Percentiles rank a stretch among this genome's conserved stretches.
These are phyloP conservation scores for Fomitopsis betulina DNA, from an alignment of 1,284 basidiomycete genomes.

Conservation along the genomic window DNA sequence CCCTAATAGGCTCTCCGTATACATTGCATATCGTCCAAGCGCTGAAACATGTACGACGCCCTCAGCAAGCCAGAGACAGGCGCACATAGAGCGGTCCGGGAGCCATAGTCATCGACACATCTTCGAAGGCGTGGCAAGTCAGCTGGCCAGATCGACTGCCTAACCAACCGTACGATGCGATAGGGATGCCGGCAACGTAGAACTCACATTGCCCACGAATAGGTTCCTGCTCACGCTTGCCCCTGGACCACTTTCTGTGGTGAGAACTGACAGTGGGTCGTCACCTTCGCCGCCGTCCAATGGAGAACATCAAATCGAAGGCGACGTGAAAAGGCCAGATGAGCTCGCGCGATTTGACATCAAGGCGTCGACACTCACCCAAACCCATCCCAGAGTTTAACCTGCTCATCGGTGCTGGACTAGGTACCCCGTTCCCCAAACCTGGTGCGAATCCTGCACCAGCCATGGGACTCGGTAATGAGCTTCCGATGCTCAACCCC, in stretches of 20 bases:
- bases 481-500: neutral
- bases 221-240: constrained; percentile 44
- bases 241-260: constrained; percentile 8
- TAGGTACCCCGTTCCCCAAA: constrained; percentile 3
- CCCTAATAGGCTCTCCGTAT: neutral
- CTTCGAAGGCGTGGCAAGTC: neutral
- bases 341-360: neutral
- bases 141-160: neutral
- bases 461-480: neutral
- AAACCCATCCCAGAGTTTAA: neutral
- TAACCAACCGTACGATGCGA: neutral
- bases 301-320: neutral
- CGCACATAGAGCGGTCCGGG: neutral
- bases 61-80: neutral
- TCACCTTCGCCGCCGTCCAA: neutral
- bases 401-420: constrained; percentile 6
- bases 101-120: neutral
- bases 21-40: neutral
- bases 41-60: neutral
- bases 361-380: neutral
- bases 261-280: neutral
- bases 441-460: neutral
- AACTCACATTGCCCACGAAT: constrained; percentile 59
- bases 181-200: neutral
- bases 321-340: neutral